Base-by-base conservation (phyloP, 345 rosid genomes). In the Fremontodendron californicum region DNA sequence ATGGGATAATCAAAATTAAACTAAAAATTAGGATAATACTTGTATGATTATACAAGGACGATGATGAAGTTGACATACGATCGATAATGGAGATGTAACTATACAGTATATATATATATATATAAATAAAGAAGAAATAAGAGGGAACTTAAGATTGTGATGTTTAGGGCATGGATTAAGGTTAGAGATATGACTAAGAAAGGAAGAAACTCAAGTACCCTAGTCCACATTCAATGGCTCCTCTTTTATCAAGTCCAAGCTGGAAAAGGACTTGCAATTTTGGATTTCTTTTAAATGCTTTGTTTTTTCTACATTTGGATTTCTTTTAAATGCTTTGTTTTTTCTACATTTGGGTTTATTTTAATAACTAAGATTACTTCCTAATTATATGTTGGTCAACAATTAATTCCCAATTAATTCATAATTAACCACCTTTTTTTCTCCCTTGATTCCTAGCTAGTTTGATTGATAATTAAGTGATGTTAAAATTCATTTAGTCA, bases 181-280 rank as follows among this genome's bases (percentile, higher is more conserved):
- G 57, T 61, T 67, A 67, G 1, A 48, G 19, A 58, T 35, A n/a
- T 73, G 84, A 75, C 60, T 37, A 74, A 69, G 63, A 60, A 49
- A 40, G 13, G 65, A 62, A 68, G 35, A 19, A 76, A 46, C 46
- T 18, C 42, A 69, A 19, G 42, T 75, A 21, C 21, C 18, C 29
- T 48, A 35, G 89, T 84, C 89, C 16, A 84, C 82, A 82, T 87
- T 84, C 86, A 87, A 78, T 82, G 89, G 80, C 64, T n/a, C 79
- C 35, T 69, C 79, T 67, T 71, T 12, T 35, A n/a, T 79, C 51
- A 60, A 74, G 79, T 84, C 82, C 78, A 77, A 72, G 31, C 21
- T 43, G 48, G 81, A 68, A 39, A 80, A 55, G 3, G 83, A 78
- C 83, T 63, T 43, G 55, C 78, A 75, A 46, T 33, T 42, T 42